Evolutionary conservation across 257 asterid genomes (phyloP).

Genomic region (Solanum paucissectum): DNA sequence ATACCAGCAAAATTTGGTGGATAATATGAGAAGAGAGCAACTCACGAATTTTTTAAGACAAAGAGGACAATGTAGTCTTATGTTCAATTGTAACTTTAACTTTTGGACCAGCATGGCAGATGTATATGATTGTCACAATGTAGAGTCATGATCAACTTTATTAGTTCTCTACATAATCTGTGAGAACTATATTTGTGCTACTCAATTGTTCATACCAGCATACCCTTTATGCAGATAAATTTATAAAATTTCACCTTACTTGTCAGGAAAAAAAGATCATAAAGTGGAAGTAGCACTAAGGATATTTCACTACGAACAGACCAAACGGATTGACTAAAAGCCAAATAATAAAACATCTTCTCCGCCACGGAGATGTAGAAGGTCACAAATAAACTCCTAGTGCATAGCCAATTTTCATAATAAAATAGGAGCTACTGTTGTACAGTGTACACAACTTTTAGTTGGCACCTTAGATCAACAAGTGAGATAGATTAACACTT

Average conservation of each 20-base stretch:
- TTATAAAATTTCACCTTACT: not conserved
- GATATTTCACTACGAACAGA: not conserved
- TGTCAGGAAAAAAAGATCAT: not conserved
- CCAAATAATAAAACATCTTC: not conserved
- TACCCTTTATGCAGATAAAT: not conserved
- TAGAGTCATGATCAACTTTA: not conserved
- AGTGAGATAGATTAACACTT: slow-evolving; percentile 11
- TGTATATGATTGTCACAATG: not conserved
- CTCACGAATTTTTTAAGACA: not conserved
- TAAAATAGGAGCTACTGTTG: not conserved
- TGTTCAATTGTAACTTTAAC: not conserved
- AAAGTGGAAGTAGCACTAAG: not conserved
- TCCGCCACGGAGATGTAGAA: not conserved
- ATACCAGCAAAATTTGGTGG: not conserved
- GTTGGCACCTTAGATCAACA: not conserved
- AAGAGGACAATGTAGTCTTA: not conserved
- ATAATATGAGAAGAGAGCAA: not conserved
- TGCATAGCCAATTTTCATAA: not conserved
- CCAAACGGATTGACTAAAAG: not conserved
- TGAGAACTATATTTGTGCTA: not conserved
- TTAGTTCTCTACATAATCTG: not conserved
- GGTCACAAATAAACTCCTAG: not conserved
- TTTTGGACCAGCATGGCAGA: not conserved
- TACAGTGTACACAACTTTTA: not conserved
- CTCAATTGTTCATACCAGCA: not conserved